Percentiles rank a stretch among this genome's conserved stretches.
These are phyloP conservation scores for Ajuga reptans DNA, from an alignment of 305 asterid species.

Conservation along the genomic window DNA sequence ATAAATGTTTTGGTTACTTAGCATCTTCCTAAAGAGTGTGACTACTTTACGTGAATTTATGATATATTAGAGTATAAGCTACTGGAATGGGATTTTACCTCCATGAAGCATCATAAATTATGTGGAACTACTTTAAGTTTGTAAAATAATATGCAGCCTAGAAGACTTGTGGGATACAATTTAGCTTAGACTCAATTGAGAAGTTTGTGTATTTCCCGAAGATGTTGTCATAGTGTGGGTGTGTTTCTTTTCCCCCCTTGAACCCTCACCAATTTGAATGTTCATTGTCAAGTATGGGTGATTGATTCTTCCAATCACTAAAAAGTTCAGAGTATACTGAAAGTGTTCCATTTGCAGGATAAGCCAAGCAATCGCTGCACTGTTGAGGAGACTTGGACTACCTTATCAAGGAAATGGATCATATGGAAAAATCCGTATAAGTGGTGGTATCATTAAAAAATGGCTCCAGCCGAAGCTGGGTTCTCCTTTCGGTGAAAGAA, in stretches of 20 bases:
- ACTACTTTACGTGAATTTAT: background rate
- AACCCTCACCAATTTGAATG: background rate
- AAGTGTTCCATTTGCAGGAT: slow-evolving; percentile 47
- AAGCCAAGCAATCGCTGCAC: slow-evolving; percentile 68
- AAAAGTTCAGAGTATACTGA: slow-evolving; percentile 11
- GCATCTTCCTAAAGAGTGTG: background rate
- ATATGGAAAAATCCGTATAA: slow-evolving; percentile 66
- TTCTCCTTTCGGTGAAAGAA: slow-evolving; percentile 41
- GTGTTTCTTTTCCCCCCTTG: background rate
- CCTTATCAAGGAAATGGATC: slow-evolving; percentile 77
- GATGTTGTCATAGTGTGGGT: background rate
- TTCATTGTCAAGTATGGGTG: background rate
- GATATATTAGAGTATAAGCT: background rate
- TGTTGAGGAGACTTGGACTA: slow-evolving; percentile 75
- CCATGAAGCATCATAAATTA: background rate
- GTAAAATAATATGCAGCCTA: background rate
- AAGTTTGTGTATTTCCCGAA: background rate
- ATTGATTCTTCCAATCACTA: background rate
- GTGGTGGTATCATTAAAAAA: slow-evolving; percentile 56
- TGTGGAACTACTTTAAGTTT: slow-evolving; percentile 3
- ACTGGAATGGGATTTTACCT: background rate
- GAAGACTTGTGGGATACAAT: background rate
- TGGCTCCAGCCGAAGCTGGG: slow-evolving; percentile 79
- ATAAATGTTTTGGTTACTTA: background rate
- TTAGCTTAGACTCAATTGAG: background rate